Conservation (phyloP, 129 eudicot genomes). For the Arctium minus region DNA sequence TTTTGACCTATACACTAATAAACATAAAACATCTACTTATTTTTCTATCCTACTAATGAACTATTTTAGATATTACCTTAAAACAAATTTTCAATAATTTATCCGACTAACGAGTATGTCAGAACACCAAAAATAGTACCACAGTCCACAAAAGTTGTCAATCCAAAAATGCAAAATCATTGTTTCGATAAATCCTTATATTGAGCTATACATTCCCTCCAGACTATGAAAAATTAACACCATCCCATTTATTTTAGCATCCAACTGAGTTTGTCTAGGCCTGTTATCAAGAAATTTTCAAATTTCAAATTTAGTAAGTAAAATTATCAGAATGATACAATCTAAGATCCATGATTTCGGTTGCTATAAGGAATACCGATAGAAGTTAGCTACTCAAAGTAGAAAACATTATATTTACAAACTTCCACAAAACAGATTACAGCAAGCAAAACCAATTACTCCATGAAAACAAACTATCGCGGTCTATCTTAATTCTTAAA, state of each 20-base stretch:
- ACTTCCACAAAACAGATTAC: background rate
- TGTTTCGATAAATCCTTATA: background rate
- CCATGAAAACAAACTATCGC: constrained; percentile 4
- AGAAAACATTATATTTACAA: background rate
- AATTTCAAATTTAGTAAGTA: background rate
- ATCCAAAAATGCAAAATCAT: background rate
- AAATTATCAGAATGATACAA: background rate
- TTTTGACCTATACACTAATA: background rate
- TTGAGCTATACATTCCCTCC: background rate
- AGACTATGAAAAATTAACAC: background rate
- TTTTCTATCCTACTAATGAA: background rate
- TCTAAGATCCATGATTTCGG: background rate
- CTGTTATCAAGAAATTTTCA: background rate
- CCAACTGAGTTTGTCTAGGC: background rate
- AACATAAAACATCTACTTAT: background rate
- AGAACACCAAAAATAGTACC: no score
- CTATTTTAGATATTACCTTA: background rate
- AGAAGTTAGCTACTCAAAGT: background rate
- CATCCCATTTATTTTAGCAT: background rate
- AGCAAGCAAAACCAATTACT: background rate
- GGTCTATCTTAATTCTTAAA: background rate
- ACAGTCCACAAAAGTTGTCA: background rate
- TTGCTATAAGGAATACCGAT: background rate
- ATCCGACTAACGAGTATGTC: no score
- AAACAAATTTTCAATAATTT: background rate